These are phyloP conservation scores for Plantago elongata DNA, from an alignment of 257 asterid species.

Conservation along the genomic window DNA sequence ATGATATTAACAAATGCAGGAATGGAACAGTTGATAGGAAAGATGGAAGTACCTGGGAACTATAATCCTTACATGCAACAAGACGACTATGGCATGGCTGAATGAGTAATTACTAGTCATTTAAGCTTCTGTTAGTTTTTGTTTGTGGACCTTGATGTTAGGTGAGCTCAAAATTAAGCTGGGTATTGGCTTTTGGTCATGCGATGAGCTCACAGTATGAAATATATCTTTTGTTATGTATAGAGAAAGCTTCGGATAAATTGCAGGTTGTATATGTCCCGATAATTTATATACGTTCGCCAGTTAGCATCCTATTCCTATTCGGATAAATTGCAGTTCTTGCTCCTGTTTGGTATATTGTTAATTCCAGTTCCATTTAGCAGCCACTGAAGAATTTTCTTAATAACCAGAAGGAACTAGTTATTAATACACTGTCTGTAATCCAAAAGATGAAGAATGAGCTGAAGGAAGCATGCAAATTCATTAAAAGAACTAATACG, in stretches of 20 bases:
- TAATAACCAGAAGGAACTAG: too few species aligned
- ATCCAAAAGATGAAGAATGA: too few species aligned
- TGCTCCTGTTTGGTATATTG: too few species aligned
- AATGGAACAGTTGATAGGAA: slow-evolving; percentile 18
- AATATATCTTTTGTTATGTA: background rate
- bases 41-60: slow-evolving; percentile 21
- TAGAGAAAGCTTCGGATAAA: background rate
- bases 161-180: background rate
- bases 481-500: too few species aligned
- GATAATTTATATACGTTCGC: too few species aligned
- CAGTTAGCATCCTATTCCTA: too few species aligned
- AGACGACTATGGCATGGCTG: slow-evolving; percentile 19
- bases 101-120: background rate
- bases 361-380: too few species aligned
- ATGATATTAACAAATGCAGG: slow-evolving; percentile 13
- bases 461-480: too few species aligned
- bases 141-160: background rate
- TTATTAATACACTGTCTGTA: too few species aligned
- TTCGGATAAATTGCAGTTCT: too few species aligned
- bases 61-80: slow-evolving; percentile 20
- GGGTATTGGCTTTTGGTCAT: background rate
- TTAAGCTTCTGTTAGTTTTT: background rate
- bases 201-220: background rate
- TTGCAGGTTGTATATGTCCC: slow-evolving; percentile 3
- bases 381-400: too few species aligned